These are phyloP conservation scores for Salix viminalis DNA, from an alignment of 345 rosid genomes.

Conservation along the genomic window DNA sequence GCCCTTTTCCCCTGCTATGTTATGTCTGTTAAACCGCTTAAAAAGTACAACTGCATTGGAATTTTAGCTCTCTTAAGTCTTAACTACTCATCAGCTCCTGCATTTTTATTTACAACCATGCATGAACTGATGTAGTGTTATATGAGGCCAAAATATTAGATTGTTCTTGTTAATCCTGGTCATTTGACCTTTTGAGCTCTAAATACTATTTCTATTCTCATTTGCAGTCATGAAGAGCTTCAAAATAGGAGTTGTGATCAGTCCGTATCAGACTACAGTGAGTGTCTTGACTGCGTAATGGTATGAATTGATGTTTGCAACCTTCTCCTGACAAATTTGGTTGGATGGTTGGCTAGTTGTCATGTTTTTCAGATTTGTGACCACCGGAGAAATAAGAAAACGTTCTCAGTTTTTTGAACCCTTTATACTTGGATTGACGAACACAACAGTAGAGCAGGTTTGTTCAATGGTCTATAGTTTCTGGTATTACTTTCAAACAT, in stretches of 20 bases:
- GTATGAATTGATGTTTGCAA: conserved; percentile 8
- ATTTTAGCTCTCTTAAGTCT: background rate
- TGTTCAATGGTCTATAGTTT: conserved; percentile 14
- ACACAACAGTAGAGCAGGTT: conserved; percentile 92
- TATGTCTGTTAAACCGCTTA: background rate
- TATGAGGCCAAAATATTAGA: background rate
- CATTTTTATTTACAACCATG: background rate
- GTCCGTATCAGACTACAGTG: conserved; percentile 87
- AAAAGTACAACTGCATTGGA: background rate
- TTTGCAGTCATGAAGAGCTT: conserved; percentile 74
- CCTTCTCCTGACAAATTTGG: conserved; percentile 40
- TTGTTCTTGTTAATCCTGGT: conserved; percentile 3
- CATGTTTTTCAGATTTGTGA: conserved; percentile 99
- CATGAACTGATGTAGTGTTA: background rate
- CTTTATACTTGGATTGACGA: conserved; percentile 75
- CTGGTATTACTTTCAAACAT: background rate
- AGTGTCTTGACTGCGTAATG: conserved; percentile 27
- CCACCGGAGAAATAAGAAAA: conserved; percentile 85
- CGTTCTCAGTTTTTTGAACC: conserved; percentile 91
- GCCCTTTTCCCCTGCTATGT: background rate
- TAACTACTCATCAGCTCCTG: background rate
- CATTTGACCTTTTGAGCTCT: conserved; percentile 4
- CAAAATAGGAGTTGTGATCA: conserved; percentile 79
- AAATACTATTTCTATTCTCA: background rate
- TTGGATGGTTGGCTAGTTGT: conserved; percentile 56